These are phyloP conservation scores for Chlorociboria aeruginascens DNA, from an alignment of 495 filamentous ascomycete species.

Conservation along the genomic window DNA sequence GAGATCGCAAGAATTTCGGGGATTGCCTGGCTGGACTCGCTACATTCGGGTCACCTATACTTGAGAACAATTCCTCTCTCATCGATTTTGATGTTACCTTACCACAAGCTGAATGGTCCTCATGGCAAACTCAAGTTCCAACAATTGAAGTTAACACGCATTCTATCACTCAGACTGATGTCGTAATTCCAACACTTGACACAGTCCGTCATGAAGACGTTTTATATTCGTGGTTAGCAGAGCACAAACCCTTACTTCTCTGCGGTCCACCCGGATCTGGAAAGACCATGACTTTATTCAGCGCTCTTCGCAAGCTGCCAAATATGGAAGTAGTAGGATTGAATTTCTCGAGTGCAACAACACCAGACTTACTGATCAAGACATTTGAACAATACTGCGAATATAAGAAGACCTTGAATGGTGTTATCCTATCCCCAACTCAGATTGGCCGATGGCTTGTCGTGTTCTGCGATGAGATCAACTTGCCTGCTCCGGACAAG, in stretches of 20 bases:
- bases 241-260: conserved; percentile 91
- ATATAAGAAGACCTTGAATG: conserved; percentile 95
- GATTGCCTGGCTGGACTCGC: conserved; percentile 66
- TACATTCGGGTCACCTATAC: conserved; percentile 72
- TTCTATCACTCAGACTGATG: conserved; percentile 90
- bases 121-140: conserved; percentile 91
- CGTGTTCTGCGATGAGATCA: conserved; percentile 98
- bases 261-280: conserved; percentile 97
- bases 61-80: conserved; percentile 62
- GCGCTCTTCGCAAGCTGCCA: conserved; percentile 85
- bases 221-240: conserved; percentile 95
- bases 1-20: conserved; percentile 79
- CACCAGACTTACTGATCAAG: conserved; percentile 93
- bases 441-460: conserved; percentile 98
- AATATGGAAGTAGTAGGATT: conserved; percentile 99
- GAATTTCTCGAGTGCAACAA: conserved; percentile 98
- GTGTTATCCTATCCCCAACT: conserved; percentile 86
- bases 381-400: conserved; percentile 99
- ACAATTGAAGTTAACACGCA: conserved; percentile 94
- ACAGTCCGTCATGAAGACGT: conserved; percentile 97
- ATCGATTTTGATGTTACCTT: conserved; percentile 91
- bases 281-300: conserved; percentile 99
- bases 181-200: conserved; percentile 94
- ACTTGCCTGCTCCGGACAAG: conserved; percentile 94
- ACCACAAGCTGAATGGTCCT: conserved; percentile 74